Conservation (phyloP, 352 stramenopile species). For the Halophytophthora polymorphica region DNA sequence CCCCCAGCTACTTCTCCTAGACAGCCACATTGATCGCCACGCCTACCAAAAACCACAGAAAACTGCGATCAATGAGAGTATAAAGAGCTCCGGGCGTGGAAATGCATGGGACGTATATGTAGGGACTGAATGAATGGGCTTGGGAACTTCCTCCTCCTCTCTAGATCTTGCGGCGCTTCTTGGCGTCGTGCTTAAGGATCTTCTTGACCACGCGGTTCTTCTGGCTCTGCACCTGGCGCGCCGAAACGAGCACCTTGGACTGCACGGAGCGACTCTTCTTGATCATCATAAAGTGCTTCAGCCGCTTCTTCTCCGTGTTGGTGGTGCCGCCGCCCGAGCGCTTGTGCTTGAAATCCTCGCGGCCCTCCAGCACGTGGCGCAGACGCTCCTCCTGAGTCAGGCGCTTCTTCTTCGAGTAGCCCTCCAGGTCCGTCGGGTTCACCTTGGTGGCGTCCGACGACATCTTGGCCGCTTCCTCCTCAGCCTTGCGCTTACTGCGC, state of each 20-base stretch:
- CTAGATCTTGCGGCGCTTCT: conserved; percentile 74
- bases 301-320: conserved; percentile 96
- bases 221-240: conserved; percentile 77
- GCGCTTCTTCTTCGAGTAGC: conserved; percentile 89
- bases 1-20: conserved; percentile 66
- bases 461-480: conserved; percentile 53
- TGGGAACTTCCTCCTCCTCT: neutral
- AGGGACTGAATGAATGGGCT: too few relatives aligned
- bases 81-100: too few relatives aligned
- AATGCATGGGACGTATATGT: too few relatives aligned
- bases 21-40: too few relatives aligned
- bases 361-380: conserved; percentile 82
- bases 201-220: conserved; percentile 83
- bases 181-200: conserved; percentile 84
- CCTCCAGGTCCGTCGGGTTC: conserved; percentile 73
- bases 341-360: conserved; percentile 92
- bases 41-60: too few relatives aligned
- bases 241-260: conserved; percentile 83
- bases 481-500: conserved; percentile 77
- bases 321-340: conserved; percentile 93
- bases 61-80: too few relatives aligned
- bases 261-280: conserved; percentile 93
- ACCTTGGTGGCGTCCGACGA: conserved; percentile 64
- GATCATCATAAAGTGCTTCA: conserved; percentile 98
- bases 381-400: conserved; percentile 85